Evolutionary conservation across 805 yeast genomes (phyloP), one percentile per base, ranked within the genome.

Genomic region (Candida michaelii): DNA sequence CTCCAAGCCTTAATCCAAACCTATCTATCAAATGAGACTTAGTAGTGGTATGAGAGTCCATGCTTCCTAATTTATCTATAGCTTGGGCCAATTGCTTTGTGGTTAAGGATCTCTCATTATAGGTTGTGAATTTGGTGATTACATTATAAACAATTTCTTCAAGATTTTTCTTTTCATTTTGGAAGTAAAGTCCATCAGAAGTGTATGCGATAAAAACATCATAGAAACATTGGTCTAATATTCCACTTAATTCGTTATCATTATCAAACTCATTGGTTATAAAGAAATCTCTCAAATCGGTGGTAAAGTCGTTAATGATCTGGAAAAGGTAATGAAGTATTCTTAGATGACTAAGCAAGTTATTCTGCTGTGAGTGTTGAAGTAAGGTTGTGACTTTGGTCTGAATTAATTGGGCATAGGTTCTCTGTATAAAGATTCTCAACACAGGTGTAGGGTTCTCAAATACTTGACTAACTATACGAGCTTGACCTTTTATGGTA

Each of bases 341-440:
- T 54, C 98, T 74, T 2, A 89, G 80, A 56, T 84, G 88, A 0
- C 95, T 84, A 39, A 89, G 64, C 2, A 80, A 71, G 17, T 87
- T 79, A 5, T 77, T 66, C 1, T 85, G 73, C 36, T 77, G 74
- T 0, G 96, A 82, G 43, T 74, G 77, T 39, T 75, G 80, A 24
- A 89, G 62, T 24, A 86, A 65, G 1, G 76, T 63, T 46, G 80
- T 81, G 13, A 82, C 68, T 52, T 78, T 72, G 14, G 77, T 69
- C 48, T 77, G 76, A 24, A 84, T 65, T 49, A 86, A 76, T 60
- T 86, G 91, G 0, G 84, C 89, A 62, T 83, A 86, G 9, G 85
- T 71, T 52, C 95, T 75, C 55, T 85, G 87, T 27, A 87, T 66
- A 55, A 91, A 84, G 4, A 83, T 73, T 38, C 78, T 75, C 32